Evolutionary conservation across 2,329 filamentous ascomycete species (phyloP).

Genomic region (Aspergillus alliaceus): DNA sequence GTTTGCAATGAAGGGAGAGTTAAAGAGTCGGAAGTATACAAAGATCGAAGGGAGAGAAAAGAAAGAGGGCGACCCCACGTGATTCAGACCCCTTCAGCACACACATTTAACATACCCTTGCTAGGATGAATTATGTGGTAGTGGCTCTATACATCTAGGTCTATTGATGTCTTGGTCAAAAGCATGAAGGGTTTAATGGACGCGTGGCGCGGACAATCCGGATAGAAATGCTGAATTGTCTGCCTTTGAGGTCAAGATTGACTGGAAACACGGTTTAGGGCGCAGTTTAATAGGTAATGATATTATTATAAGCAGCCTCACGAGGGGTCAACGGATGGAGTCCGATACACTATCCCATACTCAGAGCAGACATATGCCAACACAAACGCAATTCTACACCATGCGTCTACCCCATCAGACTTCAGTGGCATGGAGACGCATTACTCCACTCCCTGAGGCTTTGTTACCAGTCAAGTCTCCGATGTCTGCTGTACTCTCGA

Average conservation of each 20-base stretch:
- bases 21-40: not conserved
- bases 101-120: not conserved
- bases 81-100: conserved; percentile 1
- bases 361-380: not conserved
- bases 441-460: not conserved
- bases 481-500: not conserved
- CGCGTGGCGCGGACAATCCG: not conserved
- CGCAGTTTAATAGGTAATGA: not conserved
- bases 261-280: not conserved
- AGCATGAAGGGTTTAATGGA: conserved; percentile 2
- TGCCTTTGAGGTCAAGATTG: not conserved
- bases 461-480: not conserved
- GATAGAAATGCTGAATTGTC: not conserved
- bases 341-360: not conserved
- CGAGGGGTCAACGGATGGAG: not conserved
- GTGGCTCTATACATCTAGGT: not conserved
- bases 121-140: not conserved
- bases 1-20: conserved; percentile 1
- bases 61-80: conserved; percentile 6
- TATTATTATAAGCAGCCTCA: not conserved
- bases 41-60: not conserved
- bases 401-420: not conserved
- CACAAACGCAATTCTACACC: too few species aligned
- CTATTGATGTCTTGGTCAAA: not conserved
- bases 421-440: conserved; percentile 1